Evolutionary conservation across 2,329 filamentous ascomycete genomes (phyloP).

Genomic region (Domatiomyces globalis): DNA sequence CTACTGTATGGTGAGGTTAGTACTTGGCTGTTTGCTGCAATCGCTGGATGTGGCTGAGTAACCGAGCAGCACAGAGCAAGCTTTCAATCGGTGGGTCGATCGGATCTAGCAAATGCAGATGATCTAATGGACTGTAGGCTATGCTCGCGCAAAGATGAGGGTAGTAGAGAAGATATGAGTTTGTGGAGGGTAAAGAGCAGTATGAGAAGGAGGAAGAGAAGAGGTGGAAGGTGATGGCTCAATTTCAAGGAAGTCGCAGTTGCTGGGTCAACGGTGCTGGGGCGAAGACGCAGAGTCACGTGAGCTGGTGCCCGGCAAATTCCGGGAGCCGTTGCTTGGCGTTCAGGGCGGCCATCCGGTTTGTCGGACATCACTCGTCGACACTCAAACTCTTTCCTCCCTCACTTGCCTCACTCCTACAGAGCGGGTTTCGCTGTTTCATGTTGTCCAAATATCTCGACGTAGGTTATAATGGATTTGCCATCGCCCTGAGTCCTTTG

Average conservation of each 20-base stretch:
- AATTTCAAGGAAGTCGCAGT: constrained; percentile 3
- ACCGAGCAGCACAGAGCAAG: constrained; percentile 21
- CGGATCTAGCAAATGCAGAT: constrained; percentile 18
- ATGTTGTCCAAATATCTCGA: not conserved
- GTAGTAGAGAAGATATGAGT: constrained; percentile 21
- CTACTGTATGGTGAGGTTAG: constrained; percentile 20
- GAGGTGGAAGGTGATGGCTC: constrained; percentile 13
- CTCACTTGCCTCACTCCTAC: no score
- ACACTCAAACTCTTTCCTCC: not conserved
- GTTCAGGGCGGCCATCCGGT: not conserved
- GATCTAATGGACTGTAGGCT: constrained; percentile 27
- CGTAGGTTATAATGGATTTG: not conserved
- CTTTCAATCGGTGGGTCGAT: constrained; percentile 25
- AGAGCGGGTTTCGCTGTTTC: not conserved
- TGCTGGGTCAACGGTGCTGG: constrained; percentile 2
- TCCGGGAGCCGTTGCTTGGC: not conserved
- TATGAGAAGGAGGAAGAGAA: constrained; percentile 15
- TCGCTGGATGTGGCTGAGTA: constrained; percentile 23
- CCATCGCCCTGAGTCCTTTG: not conserved
- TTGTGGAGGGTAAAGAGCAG: constrained; percentile 15
- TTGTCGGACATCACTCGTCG: not conserved
- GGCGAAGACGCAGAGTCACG: not conserved
- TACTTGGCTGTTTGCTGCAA: constrained; percentile 19
- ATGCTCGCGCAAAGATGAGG: constrained; percentile 22
- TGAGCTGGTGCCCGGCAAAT: not conserved